phyloP scores from a whole-genome alignment of 2,329 filamentous ascomycete species.

The Teratosphaeria nubilosa region DNA sequence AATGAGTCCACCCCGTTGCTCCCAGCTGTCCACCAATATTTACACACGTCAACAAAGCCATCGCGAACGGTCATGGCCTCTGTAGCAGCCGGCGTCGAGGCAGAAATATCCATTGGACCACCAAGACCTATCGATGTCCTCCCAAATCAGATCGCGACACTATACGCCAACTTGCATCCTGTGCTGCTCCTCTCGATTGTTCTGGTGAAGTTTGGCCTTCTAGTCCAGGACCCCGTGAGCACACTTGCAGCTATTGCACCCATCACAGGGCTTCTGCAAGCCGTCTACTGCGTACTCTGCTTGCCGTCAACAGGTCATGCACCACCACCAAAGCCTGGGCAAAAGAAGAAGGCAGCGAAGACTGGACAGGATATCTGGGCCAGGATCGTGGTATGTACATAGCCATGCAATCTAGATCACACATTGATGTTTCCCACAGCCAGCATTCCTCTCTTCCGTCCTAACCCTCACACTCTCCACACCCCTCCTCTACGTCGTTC shows the following conservation, averaged over 20 bases:
- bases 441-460: slow-evolving; percentile 48
- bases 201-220: slow-evolving; percentile 50
- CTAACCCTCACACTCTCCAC: slow-evolving; percentile 46
- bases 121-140: slow-evolving; percentile 23
- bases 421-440: slow-evolving; percentile 4
- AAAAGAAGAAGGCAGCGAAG: slow-evolving; percentile 42
- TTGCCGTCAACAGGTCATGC: slow-evolving; percentile 43
- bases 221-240: slow-evolving; percentile 60
- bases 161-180: slow-evolving; percentile 58
- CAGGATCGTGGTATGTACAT: slow-evolving; percentile 32
- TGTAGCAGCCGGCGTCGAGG: neutral
- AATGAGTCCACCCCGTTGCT: neutral
- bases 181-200: slow-evolving; percentile 55
- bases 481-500: slow-evolving; percentile 48
- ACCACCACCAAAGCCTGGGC: slow-evolving; percentile 39
- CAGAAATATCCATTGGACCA: neutral
- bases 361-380: slow-evolving; percentile 37
- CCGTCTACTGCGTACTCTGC: slow-evolving; percentile 47
- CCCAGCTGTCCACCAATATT: neutral
- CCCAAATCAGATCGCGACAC: slow-evolving; percentile 15
- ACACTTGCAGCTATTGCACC: slow-evolving; percentile 53
- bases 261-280: slow-evolving; percentile 55
- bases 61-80: neutral
- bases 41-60: neutral
- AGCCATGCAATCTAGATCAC: neutral